A percentile compares a stretch with the other conserved stretches of the same genome.
These are phyloP conservation scores for Peterozyma xylosa DNA, from an alignment of 805 yeast species.

Conservation along the genomic window DNA sequence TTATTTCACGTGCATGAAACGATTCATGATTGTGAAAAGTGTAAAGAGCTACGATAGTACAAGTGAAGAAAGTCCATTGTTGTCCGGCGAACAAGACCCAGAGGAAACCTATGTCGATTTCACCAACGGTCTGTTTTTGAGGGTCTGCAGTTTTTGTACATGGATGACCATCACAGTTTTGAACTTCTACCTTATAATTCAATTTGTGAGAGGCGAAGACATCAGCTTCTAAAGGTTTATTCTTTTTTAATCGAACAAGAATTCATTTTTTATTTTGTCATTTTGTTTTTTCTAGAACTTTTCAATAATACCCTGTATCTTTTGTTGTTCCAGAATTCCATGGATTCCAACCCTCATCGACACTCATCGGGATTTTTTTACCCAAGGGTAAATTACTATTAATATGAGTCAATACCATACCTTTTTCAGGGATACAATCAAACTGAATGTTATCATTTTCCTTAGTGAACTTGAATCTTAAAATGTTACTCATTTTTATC, in stretches of 20 bases:
- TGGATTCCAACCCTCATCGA: background rate
- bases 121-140: conserved; percentile 56
- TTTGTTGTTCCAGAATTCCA: background rate
- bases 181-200: conserved; percentile 58
- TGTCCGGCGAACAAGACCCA: conserved; percentile 14
- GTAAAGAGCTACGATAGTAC: conserved; percentile 18
- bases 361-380: conserved; percentile 6
- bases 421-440: background rate
- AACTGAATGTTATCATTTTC: conserved; percentile 8
- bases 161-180: conserved; percentile 69
- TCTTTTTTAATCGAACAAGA: too few species aligned
- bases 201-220: conserved; percentile 25
- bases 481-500: conserved; percentile 2
- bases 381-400: conserved; percentile 2
- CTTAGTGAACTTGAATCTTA: conserved; percentile 7
- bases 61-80: conserved; percentile 11
- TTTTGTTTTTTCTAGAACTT: too few species aligned
- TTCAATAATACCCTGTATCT: background rate
- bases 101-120: conserved; percentile 42
- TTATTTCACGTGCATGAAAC: conserved; percentile 65
- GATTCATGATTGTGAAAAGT: conserved; percentile 48
- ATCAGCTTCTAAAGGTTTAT: conserved; percentile 17
- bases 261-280: too few species aligned
- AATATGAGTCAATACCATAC: background rate
- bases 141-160: conserved; percentile 46